Evolutionary conservation across 1,139 yeast species (phyloP).

Genomic region (Zygoascus meyerae): DNA sequence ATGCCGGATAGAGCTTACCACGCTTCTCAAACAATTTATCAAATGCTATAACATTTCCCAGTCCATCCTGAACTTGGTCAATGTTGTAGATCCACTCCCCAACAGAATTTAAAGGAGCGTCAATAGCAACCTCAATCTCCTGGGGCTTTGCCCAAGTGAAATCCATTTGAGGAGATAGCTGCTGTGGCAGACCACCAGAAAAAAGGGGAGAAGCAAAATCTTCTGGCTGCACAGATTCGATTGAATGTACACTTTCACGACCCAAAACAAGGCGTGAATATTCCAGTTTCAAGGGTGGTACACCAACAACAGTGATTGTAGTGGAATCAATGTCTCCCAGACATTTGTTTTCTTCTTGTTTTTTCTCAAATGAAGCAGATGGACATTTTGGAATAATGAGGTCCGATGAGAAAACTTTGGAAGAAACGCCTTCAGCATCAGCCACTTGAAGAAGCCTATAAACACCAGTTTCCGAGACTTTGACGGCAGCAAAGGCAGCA

Average conservation of each 20-base stretch:
- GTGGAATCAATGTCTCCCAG: conserved; percentile 53
- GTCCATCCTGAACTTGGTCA: conserved; percentile 62
- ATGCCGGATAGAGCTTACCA: neutral
- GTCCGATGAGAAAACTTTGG: conserved; percentile 60
- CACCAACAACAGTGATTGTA: conserved; percentile 59
- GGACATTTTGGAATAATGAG: conserved; percentile 77
- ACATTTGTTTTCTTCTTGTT: conserved; percentile 47
- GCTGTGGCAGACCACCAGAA: conserved; percentile 14
- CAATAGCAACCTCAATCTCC: conserved; percentile 45
- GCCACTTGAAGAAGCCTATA: conserved; percentile 62
- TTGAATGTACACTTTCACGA: conserved; percentile 37
- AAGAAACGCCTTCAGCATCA: conserved; percentile 58
- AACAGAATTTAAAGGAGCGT: conserved; percentile 42
- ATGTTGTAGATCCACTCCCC: conserved; percentile 65
- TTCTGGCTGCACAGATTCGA: conserved; percentile 47
- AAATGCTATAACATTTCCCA: conserved; percentile 64
- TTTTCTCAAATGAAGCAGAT: conserved; percentile 43
- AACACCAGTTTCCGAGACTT: conserved; percentile 51
- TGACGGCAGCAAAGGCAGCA: conserved; percentile 5
- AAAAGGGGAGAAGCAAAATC: conserved; percentile 38
- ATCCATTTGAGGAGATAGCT: conserved; percentile 24
- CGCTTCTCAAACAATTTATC: conserved; percentile 26
- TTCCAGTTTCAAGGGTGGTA: conserved; percentile 64
- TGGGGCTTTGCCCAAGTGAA: conserved; percentile 50
- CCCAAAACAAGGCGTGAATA: conserved; percentile 55